phyloP scores from a whole-genome alignment of 2,329 filamentous ascomycete genomes.

The Botrytis pseudocinerea region DNA sequence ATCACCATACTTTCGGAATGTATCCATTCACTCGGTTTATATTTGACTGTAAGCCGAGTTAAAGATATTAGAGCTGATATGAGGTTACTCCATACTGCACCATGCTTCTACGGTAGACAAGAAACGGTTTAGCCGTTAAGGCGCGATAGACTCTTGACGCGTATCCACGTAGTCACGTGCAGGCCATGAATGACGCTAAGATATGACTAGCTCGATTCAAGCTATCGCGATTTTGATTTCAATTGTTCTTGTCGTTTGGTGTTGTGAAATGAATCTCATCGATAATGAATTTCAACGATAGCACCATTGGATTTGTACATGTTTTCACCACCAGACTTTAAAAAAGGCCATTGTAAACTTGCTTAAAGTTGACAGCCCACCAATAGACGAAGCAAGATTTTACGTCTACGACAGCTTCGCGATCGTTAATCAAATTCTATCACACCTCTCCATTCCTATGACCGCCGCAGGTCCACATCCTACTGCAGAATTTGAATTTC shows the following conservation, averaged over 20 bases:
- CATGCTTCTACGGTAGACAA: not conserved
- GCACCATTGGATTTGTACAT: not conserved
- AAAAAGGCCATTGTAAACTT: not conserved
- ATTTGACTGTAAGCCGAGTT: not conserved
- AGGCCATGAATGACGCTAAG: not conserved
- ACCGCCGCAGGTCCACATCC: constrained; percentile 21
- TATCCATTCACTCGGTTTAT: not conserved
- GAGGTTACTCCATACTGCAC: not conserved
- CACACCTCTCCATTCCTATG: constrained; percentile 19
- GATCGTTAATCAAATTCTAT: constrained; percentile 10
- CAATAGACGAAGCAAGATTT: not conserved
- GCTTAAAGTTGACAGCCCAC: not conserved
- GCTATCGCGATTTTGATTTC: constrained; percentile 19
- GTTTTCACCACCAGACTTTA: not conserved
- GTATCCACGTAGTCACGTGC: not conserved
- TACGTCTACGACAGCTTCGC: not conserved
- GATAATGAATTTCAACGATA: constrained; percentile 12
- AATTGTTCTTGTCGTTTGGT: constrained; percentile 11
- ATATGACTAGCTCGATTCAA: constrained; percentile 11
- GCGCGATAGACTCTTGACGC: not conserved
- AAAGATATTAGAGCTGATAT: too few species aligned
- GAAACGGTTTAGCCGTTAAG: not conserved
- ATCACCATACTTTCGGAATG: not conserved
- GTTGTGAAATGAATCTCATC: not conserved
- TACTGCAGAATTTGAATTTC: constrained; percentile 13